These are phyloP conservation scores for Hippophae gyantsensis DNA, from an alignment of 306 rosid species.

Conservation along the genomic window DNA sequence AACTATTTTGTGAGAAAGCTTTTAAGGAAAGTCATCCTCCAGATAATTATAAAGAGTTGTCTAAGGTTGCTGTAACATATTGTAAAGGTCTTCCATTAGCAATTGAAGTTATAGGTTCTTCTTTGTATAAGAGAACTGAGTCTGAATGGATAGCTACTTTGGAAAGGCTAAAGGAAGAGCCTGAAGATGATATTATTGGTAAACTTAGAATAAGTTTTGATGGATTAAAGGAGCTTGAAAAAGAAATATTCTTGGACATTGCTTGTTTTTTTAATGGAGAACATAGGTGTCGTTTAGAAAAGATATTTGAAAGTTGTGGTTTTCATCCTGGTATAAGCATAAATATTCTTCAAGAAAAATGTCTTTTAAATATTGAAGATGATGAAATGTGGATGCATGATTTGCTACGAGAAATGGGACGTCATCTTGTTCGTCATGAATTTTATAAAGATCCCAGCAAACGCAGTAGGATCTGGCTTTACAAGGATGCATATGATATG, in stretches of 20 bases:
- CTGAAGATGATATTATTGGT: not conserved
- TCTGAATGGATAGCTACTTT: not conserved
- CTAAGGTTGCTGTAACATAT: too few species aligned
- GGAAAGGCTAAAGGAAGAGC: not conserved
- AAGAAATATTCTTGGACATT: not conserved
- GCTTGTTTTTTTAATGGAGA: not conserved
- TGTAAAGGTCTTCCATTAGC: too few species aligned
- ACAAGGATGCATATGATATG: too few species aligned
- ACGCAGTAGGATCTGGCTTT: too few species aligned
- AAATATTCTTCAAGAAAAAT: not conserved
- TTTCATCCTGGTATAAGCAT: not conserved
- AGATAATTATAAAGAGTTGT: too few species aligned
- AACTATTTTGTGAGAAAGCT: too few species aligned
- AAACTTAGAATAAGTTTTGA: not conserved
- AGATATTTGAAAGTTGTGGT: not conserved
- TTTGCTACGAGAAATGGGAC: not conserved
- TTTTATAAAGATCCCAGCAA: not conserved
- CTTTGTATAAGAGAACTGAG: too few species aligned
- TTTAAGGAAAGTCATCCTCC: too few species aligned
- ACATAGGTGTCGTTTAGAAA: too few species aligned
- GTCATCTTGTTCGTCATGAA: not conserved
- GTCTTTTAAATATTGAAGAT: not conserved
- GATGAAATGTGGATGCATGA: not conserved
- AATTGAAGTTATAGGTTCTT: too few species aligned
- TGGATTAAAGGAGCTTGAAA: not conserved